Conservation (phyloP, 129 eudicot genomes). For the Artemisia annua region DNA sequence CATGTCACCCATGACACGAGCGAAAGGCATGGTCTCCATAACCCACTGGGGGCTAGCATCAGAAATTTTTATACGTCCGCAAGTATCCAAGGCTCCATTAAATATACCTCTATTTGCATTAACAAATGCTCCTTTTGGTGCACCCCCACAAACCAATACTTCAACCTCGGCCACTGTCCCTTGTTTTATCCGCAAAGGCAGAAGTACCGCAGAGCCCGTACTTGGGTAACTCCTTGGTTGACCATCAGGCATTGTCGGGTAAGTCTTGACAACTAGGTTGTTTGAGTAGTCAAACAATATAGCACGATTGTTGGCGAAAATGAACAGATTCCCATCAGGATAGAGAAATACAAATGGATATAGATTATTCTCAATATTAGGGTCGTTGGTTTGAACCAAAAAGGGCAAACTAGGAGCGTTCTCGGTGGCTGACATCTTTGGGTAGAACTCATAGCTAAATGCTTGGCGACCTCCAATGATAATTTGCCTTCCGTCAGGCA, state of each 20-base stretch:
- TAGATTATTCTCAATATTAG: conserved; percentile 57
- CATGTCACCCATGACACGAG: conserved; percentile 77
- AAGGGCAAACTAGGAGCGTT: conserved; percentile 40
- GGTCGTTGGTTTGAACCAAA: conserved; percentile 57
- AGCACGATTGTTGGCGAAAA: conserved; percentile 80
- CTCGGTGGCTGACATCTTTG: conserved; percentile 36
- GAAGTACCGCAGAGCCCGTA: conserved; percentile 70
- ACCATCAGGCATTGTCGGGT: conserved; percentile 66
- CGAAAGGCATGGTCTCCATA: conserved; percentile 73
- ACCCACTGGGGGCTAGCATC: conserved; percentile 56
- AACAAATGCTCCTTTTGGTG: conserved; percentile 51
- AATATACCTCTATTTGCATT: conserved; percentile 46
- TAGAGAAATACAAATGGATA: conserved; percentile 80
- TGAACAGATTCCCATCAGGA: conserved; percentile 65
- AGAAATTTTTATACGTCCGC: conserved; percentile 53
- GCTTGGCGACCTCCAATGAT: conserved; percentile 71
- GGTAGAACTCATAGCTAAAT: conserved; percentile 69
- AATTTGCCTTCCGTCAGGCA: conserved; percentile 65
- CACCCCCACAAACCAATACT: conserved; percentile 80
- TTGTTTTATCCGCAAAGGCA: conserved; percentile 46
- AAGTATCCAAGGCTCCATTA: conserved; percentile 46
- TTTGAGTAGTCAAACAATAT: conserved; percentile 53
- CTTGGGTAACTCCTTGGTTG: conserved; percentile 82
- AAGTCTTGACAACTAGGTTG: conserved; percentile 47
- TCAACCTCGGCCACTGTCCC: conserved; percentile 32